A percentile compares a stretch with the other conserved stretches of the same genome.
phyloP scores from a whole-genome alignment of 2,329 filamentous ascomycete genomes.

The Aspergillus alliaceus region DNA sequence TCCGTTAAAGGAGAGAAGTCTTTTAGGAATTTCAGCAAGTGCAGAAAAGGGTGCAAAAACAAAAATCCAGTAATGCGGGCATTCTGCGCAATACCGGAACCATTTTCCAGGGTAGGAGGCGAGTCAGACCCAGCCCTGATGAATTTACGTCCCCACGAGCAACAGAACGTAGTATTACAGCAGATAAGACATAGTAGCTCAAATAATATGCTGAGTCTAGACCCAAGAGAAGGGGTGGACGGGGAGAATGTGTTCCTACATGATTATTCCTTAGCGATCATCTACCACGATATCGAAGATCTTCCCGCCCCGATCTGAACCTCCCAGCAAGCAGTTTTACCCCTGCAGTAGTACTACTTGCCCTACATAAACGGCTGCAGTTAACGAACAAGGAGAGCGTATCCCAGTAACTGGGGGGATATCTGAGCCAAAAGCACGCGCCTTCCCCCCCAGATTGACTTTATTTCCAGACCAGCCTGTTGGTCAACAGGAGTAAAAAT shows the following conservation, averaged over 20 bases:
- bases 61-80: not conserved
- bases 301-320: not conserved
- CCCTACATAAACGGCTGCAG: too few species aligned
- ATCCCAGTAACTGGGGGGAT: not conserved
- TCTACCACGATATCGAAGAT: not conserved
- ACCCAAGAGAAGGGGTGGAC: too few species aligned
- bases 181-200: not conserved
- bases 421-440: not conserved
- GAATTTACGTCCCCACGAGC: not conserved
- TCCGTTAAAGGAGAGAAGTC: not conserved
- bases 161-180: not conserved
- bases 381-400: not conserved
- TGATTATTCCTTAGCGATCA: not conserved
- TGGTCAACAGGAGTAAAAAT: not conserved
- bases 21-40: not conserved
- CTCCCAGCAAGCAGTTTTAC: not conserved
- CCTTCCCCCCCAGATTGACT: not conserved
- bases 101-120: slow-evolving; percentile 4
- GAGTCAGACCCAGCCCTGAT: not conserved
- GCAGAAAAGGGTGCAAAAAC: not conserved
- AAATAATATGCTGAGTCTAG: not conserved
- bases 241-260: not conserved
- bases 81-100: not conserved
- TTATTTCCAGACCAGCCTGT: not conserved
- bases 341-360: not conserved